Percentiles rank a stretch among this genome's conserved stretches.
These are phyloP conservation scores for Allantophomopsis lycopodina DNA, from an alignment of 2,329 filamentous ascomycete genomes.

Conservation along the genomic window DNA sequence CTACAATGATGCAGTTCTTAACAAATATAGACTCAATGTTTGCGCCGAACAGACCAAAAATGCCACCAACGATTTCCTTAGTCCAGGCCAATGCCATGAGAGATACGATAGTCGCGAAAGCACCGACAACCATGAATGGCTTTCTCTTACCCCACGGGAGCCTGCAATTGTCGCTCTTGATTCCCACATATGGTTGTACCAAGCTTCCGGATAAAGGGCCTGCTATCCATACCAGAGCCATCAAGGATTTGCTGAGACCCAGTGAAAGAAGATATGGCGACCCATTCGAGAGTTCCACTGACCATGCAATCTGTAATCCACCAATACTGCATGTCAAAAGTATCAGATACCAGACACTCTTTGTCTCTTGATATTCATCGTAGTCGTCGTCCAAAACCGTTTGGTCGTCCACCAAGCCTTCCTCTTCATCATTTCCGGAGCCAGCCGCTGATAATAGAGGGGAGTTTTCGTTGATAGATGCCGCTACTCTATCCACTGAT, in stretches of 20 bases:
- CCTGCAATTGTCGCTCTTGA: conserved; percentile 67
- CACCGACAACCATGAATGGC: conserved; percentile 66
- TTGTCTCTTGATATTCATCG: conserved; percentile 47
- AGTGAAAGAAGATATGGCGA: conserved; percentile 73
- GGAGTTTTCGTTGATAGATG: conserved; percentile 29
- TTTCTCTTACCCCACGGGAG: conserved; percentile 65
- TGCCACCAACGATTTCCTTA: conserved; percentile 53
- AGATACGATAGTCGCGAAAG: conserved; percentile 50
- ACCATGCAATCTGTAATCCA: conserved; percentile 89
- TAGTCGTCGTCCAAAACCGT: conserved; percentile 25
- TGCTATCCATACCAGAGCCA: conserved; percentile 76
- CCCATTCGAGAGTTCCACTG: conserved; percentile 85
- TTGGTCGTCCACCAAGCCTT: conserved; percentile 20
- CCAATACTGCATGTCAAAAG: conserved; percentile 78
- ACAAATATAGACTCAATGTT: conserved; percentile 50
- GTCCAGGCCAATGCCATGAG: conserved; percentile 64
- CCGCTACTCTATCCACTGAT: conserved; percentile 7
- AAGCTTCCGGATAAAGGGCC: conserved; percentile 66
- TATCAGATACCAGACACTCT: conserved; percentile 75
- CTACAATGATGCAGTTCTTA: conserved; percentile 53
- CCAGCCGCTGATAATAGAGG: conserved; percentile 30
- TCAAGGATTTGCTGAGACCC: conserved; percentile 68
- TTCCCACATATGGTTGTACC: conserved; percentile 73
- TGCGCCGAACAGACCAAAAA: conserved; percentile 58
- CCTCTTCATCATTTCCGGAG: conserved; percentile 19